These are phyloP conservation scores for Cordia subcordata DNA, from an alignment of 257 asterid genomes.

Conservation along the genomic window DNA sequence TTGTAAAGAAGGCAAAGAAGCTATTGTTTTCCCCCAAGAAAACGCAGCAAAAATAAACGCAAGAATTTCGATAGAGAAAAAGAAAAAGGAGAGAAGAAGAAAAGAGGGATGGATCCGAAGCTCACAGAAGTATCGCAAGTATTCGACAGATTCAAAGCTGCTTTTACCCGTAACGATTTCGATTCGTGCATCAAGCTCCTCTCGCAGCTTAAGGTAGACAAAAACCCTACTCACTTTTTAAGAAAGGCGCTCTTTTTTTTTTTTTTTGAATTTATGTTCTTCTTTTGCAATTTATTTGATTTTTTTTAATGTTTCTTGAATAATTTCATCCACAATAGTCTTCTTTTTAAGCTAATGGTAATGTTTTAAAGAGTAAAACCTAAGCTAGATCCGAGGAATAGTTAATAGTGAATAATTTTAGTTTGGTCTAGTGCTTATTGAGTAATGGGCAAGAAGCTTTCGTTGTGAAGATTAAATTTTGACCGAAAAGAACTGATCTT, in stretches of 20 bases:
- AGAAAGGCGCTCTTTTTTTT: background rate
- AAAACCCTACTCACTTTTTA: background rate
- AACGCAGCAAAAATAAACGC: background rate
- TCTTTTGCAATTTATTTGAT: background rate
- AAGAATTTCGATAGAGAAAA: background rate
- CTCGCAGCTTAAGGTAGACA: constrained; percentile 72
- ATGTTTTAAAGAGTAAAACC: background rate
- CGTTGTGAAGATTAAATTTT: background rate
- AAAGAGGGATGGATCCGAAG: constrained; percentile 59
- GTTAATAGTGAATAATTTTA: too few species aligned
- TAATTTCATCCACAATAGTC: background rate
- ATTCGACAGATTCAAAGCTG: constrained; percentile 75
- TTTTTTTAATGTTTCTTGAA: background rate
- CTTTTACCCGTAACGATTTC: constrained; percentile 60
- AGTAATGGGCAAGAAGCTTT: background rate
- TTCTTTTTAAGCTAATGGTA: too few species aligned
- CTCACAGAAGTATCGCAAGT: constrained; percentile 56
- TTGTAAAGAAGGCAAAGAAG: constrained; percentile 10
- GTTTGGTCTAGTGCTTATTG: too few species aligned
- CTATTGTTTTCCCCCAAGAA: background rate
- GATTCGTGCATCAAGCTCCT: constrained; percentile 55
- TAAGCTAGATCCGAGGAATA: background rate
- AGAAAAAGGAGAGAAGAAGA: constrained; percentile 25
- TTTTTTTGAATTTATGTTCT: background rate
- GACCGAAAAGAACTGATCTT: background rate